These are phyloP conservation scores for Microcera coccophila DNA, from an alignment of 2,329 filamentous ascomycete genomes.

Conservation along the genomic window DNA sequence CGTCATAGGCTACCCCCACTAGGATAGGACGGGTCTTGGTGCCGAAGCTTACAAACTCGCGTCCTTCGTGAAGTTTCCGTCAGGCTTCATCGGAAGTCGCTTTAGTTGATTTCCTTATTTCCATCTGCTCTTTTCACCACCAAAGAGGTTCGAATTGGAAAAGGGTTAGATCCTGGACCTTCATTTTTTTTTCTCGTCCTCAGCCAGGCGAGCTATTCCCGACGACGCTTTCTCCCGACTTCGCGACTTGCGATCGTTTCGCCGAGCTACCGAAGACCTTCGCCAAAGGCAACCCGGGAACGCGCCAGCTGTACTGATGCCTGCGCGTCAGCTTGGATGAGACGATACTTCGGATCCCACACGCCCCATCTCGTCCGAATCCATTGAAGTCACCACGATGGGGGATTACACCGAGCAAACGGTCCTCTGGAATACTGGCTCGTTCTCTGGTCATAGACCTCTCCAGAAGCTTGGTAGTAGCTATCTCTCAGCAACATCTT, in stretches of 20 bases:
- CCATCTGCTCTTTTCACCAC: not conserved
- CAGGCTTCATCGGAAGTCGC: not conserved
- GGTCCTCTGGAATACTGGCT: conserved; percentile 54
- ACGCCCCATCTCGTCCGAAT: not conserved
- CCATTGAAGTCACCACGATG: conserved; percentile 30
- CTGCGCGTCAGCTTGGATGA: not conserved
- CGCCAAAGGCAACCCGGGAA: not conserved
- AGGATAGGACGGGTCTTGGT: not conserved
- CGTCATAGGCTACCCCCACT: conserved; percentile 1
- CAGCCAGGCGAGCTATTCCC: not conserved
- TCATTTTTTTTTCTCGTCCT: not conserved
- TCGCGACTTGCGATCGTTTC: not conserved
- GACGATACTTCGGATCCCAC: not conserved
- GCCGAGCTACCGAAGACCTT: not conserved
- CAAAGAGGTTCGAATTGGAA: too few relatives aligned
- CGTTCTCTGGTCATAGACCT: conserved; percentile 56
- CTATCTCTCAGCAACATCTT: conserved; percentile 54
- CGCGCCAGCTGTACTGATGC: not conserved
- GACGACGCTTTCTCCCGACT: not conserved
- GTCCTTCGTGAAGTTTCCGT: not conserved
- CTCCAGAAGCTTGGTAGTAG: conserved; percentile 49
- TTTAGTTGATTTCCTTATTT: not conserved
- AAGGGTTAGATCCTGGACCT: too few relatives aligned
- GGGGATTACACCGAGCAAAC: conserved; percentile 38
- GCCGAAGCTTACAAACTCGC: not conserved